Conservation (phyloP, 164 flowering plant genomes). For the Vitis cinerea region DNA sequence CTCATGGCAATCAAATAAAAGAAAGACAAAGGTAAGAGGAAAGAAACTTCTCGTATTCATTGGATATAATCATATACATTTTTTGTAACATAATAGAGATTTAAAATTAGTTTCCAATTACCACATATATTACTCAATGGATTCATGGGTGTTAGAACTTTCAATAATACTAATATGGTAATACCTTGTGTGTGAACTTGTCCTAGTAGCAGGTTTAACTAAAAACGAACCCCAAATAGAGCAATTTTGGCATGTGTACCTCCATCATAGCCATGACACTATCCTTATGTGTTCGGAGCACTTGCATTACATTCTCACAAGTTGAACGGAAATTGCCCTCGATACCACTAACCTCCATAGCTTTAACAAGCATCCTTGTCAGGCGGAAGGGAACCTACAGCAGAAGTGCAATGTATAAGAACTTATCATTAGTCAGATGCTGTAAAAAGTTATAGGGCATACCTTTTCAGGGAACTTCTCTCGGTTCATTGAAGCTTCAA, state of each 20-base stretch:
- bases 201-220: neutral
- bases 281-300: conserved; percentile 82
- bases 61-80: too few species aligned
- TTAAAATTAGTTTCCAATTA: too few species aligned
- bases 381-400: conserved; percentile 94
- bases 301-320: conserved; percentile 99
- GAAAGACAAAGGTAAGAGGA: neutral
- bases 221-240: neutral
- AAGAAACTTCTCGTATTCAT: too few species aligned
- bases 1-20: neutral
- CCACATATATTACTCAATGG: neutral
- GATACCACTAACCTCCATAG: conserved; percentile 99
- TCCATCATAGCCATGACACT: conserved; percentile 99
- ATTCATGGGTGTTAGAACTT: neutral
- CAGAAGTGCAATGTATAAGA: neutral
- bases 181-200: neutral
- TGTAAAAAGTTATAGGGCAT: neutral
- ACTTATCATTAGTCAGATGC: neutral
- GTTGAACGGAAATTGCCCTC: conserved; percentile 98
- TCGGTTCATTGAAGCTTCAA: conserved; percentile 98
- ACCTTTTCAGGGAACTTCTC: conserved; percentile 99
- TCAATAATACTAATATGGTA: neutral
- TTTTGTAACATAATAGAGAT: too few species aligned
- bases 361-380: conserved; percentile 99
- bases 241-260: conserved; percentile 37